These are phyloP conservation scores for Mytilinidion resinicola DNA, from an alignment of 495 filamentous ascomycete genomes.

Conservation along the genomic window DNA sequence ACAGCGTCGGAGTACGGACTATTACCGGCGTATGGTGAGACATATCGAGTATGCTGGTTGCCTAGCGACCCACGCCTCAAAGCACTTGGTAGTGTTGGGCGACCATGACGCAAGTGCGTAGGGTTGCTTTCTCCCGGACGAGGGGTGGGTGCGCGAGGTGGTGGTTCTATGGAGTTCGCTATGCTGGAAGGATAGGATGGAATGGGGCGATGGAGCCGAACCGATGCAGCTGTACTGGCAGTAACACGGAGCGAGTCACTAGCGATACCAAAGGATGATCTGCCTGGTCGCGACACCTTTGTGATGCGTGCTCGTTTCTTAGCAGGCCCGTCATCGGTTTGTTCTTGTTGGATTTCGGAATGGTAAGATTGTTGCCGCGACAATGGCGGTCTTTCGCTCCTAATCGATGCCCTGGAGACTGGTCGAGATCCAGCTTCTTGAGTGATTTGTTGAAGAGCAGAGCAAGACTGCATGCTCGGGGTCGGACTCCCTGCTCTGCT, in stretches of 20 bases:
- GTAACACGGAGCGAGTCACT: constrained; percentile 78
- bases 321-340: constrained; percentile 36
- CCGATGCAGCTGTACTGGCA: constrained; percentile 78
- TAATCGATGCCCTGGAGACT: constrained; percentile 41
- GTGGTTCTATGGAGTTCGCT: constrained; percentile 59
- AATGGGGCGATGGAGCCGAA: constrained; percentile 77
- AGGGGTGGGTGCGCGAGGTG: constrained; percentile 76
- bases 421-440: constrained; percentile 37
- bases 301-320: constrained; percentile 71
- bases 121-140: constrained; percentile 18
- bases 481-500: constrained; percentile 40
- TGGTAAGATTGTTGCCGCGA: not conserved
- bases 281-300: constrained; percentile 60
- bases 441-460: constrained; percentile 15
- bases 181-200: constrained; percentile 50
- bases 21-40: constrained; percentile 15
- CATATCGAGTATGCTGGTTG: constrained; percentile 2
- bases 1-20: constrained; percentile 19
- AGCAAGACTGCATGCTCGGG: constrained; percentile 31
- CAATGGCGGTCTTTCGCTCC: constrained; percentile 18
- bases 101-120: constrained; percentile 15
- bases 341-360: not conserved
- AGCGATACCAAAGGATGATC: constrained; percentile 60
- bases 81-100: constrained; percentile 20
- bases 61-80: constrained; percentile 18